These are phyloP conservation scores for Opeltia flavorubescens DNA, from an alignment of 495 filamentous ascomycete genomes.

Conservation along the genomic window DNA sequence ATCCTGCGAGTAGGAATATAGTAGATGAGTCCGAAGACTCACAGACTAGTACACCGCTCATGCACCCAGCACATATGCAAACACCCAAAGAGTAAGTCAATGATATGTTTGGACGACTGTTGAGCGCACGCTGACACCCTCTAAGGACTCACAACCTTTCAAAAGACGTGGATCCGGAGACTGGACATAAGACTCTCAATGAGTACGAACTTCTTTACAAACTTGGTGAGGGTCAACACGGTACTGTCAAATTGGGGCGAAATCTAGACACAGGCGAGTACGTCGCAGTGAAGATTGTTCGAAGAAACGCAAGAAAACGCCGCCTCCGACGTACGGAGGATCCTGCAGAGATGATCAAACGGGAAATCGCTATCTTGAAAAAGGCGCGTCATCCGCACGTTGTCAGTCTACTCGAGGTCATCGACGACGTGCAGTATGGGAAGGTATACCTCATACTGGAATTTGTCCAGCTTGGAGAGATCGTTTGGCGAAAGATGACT, in stretches of 20 bases:
- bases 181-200: constrained; percentile 91
- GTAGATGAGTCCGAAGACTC: constrained; percentile 33
- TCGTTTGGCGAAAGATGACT: constrained; percentile 80
- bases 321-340: constrained; percentile 66
- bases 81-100: constrained; percentile 43
- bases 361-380: constrained; percentile 94
- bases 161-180: constrained; percentile 62
- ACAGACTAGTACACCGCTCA: constrained; percentile 36
- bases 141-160: constrained; percentile 15
- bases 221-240: constrained; percentile 87
- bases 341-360: constrained; percentile 86
- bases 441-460: constrained; percentile 98
- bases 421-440: constrained; percentile 86
- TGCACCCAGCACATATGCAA: constrained; percentile 52
- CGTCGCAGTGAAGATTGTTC: constrained; percentile 97
- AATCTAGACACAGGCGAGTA: constrained; percentile 63
- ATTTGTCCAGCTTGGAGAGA: constrained; percentile 84
- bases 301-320: constrained; percentile 82
- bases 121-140: background rate
- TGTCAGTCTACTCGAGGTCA: constrained; percentile 88
- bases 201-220: constrained; percentile 94
- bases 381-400: constrained; percentile 94
- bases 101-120: background rate
- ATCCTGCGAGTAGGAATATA: constrained; percentile 18
- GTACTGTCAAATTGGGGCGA: constrained; percentile 88